Percentiles rank a stretch among this genome's conserved stretches.
phyloP scores from a whole-genome alignment of 352 stramenopile species.

The Lagenidium sp. region DNA sequence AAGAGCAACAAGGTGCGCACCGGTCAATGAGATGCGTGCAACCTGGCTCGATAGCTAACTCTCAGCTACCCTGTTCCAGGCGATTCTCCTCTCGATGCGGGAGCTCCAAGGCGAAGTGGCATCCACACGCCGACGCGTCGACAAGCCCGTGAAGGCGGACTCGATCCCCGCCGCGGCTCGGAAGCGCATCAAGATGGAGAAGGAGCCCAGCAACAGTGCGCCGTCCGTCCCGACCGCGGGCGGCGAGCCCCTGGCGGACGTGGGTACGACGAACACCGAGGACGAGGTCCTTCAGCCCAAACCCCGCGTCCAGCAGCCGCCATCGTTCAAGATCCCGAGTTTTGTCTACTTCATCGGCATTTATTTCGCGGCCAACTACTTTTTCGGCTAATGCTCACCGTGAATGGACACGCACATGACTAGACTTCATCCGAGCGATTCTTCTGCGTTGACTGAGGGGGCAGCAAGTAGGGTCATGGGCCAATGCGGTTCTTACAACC shows the following conservation, averaged over 20 bases:
- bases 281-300: constrained; percentile 30
- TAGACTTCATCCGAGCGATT: neutral
- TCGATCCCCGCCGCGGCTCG: constrained; percentile 34
- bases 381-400: constrained; percentile 27
- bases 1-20: constrained; percentile 65
- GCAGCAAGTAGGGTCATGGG: neutral
- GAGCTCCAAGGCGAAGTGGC: constrained; percentile 70
- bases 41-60: too few relatives aligned
- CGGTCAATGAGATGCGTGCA: too few relatives aligned
- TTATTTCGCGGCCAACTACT: constrained; percentile 65
- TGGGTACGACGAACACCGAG: constrained; percentile 26
- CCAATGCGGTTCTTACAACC: constrained; percentile 8
- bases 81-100: constrained; percentile 69
- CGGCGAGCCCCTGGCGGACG: constrained; percentile 3
- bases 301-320: constrained; percentile 38
- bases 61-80: constrained; percentile 20
- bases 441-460: too few relatives aligned
- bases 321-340: constrained; percentile 36
- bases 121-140: constrained; percentile 41
- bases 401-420: too few relatives aligned
- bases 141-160: constrained; percentile 46
- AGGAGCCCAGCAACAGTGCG: constrained; percentile 18
- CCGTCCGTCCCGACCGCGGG: constrained; percentile 4
- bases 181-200: constrained; percentile 63
- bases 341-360: constrained; percentile 65